phyloP scores from a whole-genome alignment of 2,329 filamentous ascomycete species.

The Aspergillus udagawae region DNA sequence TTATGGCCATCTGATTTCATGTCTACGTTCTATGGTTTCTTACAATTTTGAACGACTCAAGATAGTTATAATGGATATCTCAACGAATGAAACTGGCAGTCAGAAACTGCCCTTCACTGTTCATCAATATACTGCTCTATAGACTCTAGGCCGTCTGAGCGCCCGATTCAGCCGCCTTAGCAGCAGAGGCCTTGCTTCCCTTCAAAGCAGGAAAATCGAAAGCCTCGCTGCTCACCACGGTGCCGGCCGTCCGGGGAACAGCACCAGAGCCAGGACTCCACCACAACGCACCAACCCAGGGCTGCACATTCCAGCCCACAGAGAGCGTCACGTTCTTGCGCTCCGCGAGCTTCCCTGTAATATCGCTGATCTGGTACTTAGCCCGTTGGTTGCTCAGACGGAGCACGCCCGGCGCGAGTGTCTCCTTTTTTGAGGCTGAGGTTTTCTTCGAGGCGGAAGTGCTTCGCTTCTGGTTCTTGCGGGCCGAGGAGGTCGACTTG shows the following conservation, averaged over 20 bases:
- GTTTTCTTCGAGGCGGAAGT: background rate
- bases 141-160: constrained; percentile 1
- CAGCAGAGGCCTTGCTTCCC: constrained; percentile 31
- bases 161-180: constrained; percentile 6
- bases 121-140: background rate
- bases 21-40: background rate
- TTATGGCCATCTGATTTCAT: background rate
- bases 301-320: constrained; percentile 94
- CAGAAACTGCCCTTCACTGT: background rate
- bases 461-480: background rate
- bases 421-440: constrained; percentile 4
- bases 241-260: constrained; percentile 49
- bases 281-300: constrained; percentile 84
- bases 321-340: constrained; percentile 70
- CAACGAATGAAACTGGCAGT: background rate
- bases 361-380: constrained; percentile 97
- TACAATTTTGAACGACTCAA: background rate
- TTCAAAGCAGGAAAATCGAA: constrained; percentile 58
- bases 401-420: constrained; percentile 56
- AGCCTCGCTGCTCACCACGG: constrained; percentile 47
- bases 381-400: constrained; percentile 79
- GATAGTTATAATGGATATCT: background rate
- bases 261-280: constrained; percentile 63
- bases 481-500: constrained; percentile 5
- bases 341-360: constrained; percentile 71